Evolutionary conservation across 1,284 basidiomycete genomes (phyloP).

Genomic region (Leccinum solheimii): DNA sequence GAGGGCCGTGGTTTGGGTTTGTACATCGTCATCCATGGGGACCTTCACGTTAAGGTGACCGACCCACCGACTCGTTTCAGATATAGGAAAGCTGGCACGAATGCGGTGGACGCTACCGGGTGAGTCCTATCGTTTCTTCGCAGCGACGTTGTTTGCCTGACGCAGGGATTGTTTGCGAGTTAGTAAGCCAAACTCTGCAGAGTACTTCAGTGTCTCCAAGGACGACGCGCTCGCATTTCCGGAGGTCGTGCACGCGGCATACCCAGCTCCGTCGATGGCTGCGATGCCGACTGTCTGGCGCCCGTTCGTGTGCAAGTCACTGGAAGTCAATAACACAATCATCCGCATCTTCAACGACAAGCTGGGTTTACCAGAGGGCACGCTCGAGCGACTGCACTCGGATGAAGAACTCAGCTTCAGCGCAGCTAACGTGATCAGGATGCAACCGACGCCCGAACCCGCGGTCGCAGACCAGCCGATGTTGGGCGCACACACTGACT

Average conservation of each 20-base stretch:
- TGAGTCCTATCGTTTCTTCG: not conserved
- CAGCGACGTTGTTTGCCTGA: not conserved
- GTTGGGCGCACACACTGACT: not conserved
- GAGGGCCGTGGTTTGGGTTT: not conserved
- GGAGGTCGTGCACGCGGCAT: not conserved
- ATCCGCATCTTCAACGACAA: not conserved
- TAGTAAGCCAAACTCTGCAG: not conserved
- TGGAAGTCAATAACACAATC: not conserved
- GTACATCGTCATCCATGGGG: not conserved
- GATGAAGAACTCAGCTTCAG: not conserved
- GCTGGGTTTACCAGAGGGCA: not conserved
- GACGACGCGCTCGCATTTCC: not conserved
- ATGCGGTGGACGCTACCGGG: not conserved
- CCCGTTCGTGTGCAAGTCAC: not conserved
- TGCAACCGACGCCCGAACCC: not conserved
- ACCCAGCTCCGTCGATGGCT: not conserved
- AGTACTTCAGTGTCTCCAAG: not conserved
- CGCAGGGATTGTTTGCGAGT: not conserved
- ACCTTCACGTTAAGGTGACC: not conserved
- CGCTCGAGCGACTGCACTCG: not conserved
- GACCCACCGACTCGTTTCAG: not conserved
- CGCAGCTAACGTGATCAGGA: not conserved
- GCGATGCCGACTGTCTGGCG: not conserved
- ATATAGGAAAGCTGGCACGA: not conserved
- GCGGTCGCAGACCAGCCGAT: not conserved